These are phyloP conservation scores for Leishmania martiniquensis DNA, from an alignment of 208 protist genomes.

Conservation along the genomic window DNA sequence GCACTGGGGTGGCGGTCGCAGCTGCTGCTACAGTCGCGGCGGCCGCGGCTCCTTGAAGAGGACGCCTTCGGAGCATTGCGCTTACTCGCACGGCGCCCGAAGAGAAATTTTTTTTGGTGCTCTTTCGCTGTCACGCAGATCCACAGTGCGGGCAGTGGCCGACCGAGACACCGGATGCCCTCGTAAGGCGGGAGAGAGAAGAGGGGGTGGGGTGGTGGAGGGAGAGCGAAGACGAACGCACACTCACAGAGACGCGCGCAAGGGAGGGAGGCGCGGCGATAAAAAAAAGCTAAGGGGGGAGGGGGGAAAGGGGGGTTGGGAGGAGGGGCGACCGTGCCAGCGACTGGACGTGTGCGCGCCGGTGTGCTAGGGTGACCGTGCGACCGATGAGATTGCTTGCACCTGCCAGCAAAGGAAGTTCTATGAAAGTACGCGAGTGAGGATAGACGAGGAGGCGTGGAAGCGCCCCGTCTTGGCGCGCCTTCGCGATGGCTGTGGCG, in stretches of 20 bases:
- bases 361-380: not conserved
- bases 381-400: not conserved
- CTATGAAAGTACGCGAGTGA: conserved; percentile 2
- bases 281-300: conserved; percentile 13
- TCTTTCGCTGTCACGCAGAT: not conserved
- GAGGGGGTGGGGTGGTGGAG: not conserved
- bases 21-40: conserved; percentile 1
- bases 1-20: not conserved
- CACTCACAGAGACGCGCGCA: not conserved
- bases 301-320: not conserved
- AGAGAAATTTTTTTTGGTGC: not conserved
- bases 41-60: conserved; percentile 10
- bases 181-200: no score
- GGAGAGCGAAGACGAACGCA: conserved; percentile 12
- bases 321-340: not conserved
- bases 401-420: not conserved
- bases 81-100: not conserved
- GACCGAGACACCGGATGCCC: not conserved
- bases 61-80: conserved; percentile 21
- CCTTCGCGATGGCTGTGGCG: not conserved
- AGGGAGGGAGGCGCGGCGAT: conserved; percentile 11
- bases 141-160: not conserved
- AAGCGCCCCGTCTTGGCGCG: not conserved
- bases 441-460: not conserved
- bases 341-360: not conserved